phyloP scores from a whole-genome alignment of 257 asterid species.

The Solanum tarijense region DNA sequence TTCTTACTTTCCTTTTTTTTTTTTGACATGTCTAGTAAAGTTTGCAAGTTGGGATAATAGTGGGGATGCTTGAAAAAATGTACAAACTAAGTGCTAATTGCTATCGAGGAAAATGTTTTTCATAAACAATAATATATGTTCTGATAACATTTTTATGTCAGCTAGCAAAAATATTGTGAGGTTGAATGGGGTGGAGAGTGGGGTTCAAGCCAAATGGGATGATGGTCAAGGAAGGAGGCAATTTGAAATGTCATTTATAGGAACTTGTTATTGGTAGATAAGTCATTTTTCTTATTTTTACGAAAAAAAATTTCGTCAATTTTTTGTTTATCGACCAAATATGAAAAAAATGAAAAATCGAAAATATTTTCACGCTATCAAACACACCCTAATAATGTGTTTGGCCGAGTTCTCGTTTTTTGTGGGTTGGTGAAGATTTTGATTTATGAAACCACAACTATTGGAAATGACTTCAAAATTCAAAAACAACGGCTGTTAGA shows the following conservation, averaged over 20 bases:
- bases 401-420: neutral
- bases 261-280: neutral
- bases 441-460: neutral
- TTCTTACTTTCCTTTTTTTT: neutral
- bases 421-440: neutral
- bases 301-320: too few relatives aligned
- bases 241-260: neutral
- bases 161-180: neutral
- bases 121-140: too few relatives aligned
- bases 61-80: neutral
- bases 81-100: neutral
- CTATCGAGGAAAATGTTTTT: too few relatives aligned
- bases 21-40: neutral
- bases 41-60: neutral
- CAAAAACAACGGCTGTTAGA: constrained; percentile 15
- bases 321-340: neutral
- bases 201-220: neutral
- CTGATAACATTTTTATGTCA: too few relatives aligned
- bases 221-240: neutral
- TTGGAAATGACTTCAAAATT: neutral
- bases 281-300: neutral
- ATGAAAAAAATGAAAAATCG: too few relatives aligned
- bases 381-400: neutral
- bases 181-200: too few relatives aligned
- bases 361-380: neutral